These are phyloP conservation scores for Penstemon eatonii DNA, from an alignment of 257 asterid genomes.

Conservation along the genomic window DNA sequence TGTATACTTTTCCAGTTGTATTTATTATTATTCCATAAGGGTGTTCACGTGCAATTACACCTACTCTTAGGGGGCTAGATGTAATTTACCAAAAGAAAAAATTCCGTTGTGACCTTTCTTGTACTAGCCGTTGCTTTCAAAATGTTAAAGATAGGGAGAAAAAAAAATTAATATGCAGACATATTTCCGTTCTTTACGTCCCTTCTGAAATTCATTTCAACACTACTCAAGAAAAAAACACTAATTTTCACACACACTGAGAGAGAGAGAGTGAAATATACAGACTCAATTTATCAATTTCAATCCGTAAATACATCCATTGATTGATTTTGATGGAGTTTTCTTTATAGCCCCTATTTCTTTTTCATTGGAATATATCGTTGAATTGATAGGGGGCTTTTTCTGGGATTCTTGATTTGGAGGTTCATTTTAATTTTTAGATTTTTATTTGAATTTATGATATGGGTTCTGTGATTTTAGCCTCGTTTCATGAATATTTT, in stretches of 20 bases:
- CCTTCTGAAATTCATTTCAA: neutral
- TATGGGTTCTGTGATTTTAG: slow-evolving; percentile 24
- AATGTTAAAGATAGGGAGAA: slow-evolving; percentile 22
- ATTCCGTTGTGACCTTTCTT: slow-evolving; percentile 48
- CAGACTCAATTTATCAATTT: neutral
- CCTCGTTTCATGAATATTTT: slow-evolving; percentile 16
- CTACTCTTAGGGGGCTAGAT: too few species aligned
- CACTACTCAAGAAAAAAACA: neutral
- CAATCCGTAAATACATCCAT: slow-evolving; percentile 18
- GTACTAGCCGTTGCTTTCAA: slow-evolving; percentile 74
- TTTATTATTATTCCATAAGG: too few species aligned
- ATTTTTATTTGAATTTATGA: neutral
- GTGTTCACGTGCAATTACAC: too few species aligned
- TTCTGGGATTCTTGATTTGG: slow-evolving; percentile 22
- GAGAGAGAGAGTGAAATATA: slow-evolving; percentile 11
- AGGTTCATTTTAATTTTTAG: neutral
- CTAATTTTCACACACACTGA: neutral
- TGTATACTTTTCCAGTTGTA: too few species aligned
- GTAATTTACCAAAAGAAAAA: neutral
- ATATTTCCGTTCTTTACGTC: slow-evolving; percentile 38
- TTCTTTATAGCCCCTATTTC: slow-evolving; percentile 23
- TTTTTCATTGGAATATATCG: neutral
- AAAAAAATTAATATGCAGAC: slow-evolving; percentile 23
- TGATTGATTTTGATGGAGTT: slow-evolving; percentile 23
- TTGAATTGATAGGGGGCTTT: neutral